Evolutionary conservation across 140 eudicot genomes (phyloP).

Genomic region (Flaveria floridana): DNA sequence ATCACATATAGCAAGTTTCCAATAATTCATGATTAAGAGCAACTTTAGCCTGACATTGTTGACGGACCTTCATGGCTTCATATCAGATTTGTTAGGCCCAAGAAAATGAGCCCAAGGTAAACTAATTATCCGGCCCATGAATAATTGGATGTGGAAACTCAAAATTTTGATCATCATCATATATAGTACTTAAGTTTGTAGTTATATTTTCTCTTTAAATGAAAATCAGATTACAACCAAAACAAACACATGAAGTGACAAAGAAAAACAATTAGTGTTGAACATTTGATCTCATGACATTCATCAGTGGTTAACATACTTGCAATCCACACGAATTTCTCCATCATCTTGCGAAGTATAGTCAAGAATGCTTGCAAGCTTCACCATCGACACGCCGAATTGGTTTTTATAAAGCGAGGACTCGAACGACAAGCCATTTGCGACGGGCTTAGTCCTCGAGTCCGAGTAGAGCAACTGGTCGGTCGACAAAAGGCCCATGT

Average conservation of each 20-base stretch:
- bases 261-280: slow-evolving; percentile 11
- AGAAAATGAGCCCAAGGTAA: background rate
- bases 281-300: slow-evolving; percentile 2
- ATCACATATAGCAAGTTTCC: no score
- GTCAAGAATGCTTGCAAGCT: slow-evolving; percentile 66
- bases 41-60: no score
- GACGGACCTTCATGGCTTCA: no score
- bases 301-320: slow-evolving; percentile 40
- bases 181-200: background rate
- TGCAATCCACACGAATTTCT: slow-evolving; percentile 66
- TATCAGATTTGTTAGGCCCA: background rate
- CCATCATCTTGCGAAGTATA: slow-evolving; percentile 39
- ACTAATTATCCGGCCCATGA: background rate
- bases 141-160: background rate
- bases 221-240: slow-evolving; percentile 22
- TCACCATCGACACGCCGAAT: slow-evolving; percentile 76
- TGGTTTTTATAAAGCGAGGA: slow-evolving; percentile 43
- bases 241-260: background rate
- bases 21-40: no score
- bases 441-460: slow-evolving; percentile 62
- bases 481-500: slow-evolving; percentile 70
- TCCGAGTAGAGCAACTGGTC: slow-evolving; percentile 68
- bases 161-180: background rate
- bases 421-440: slow-evolving; percentile 53
- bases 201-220: background rate